phyloP scores from a whole-genome alignment of 306 rosid genomes.

The Acacia crassicarpa region DNA sequence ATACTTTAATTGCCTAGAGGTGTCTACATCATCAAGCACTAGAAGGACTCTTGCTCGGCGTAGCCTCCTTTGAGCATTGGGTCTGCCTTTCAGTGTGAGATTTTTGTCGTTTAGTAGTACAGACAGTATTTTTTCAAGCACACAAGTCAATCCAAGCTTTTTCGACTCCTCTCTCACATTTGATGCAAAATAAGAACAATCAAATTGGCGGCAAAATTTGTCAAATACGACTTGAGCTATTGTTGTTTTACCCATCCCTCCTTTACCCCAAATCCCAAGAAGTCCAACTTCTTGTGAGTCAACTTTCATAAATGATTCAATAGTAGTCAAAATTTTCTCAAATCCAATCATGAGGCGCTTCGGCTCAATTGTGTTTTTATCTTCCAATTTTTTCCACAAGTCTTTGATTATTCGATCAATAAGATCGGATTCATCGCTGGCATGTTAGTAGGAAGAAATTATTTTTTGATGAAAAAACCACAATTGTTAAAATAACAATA shows the following conservation, averaged over 20 bases:
- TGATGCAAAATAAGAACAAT: background rate
- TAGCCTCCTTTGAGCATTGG: too few species aligned
- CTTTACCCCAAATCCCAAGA: constrained; percentile 32
- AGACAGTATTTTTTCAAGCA: too few species aligned
- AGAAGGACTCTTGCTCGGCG: background rate
- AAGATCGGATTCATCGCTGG: too few species aligned
- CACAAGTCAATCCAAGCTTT: background rate
- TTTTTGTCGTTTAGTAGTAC: too few species aligned
- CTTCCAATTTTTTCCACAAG: too few species aligned
- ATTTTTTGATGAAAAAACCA: too few species aligned
- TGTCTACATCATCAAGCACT: background rate
- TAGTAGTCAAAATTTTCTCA: background rate
- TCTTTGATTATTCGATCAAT: too few species aligned
- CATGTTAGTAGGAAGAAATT: too few species aligned
- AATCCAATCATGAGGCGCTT: too few species aligned
- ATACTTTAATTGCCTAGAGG: background rate
- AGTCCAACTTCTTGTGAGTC: background rate
- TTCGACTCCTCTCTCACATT: background rate
- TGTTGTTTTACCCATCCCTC: background rate
- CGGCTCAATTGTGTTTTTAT: too few species aligned
- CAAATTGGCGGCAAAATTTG: background rate
- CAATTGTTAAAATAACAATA: too few species aligned
- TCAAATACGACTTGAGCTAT: background rate
- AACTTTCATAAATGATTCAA: background rate
- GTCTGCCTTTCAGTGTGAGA: background rate